A percentile compares a stretch with the other conserved stretches of the same genome.
Conservation (phyloP, 2,329 filamentous ascomycete genomes). For the Trichoderma semiorbis region DNA sequence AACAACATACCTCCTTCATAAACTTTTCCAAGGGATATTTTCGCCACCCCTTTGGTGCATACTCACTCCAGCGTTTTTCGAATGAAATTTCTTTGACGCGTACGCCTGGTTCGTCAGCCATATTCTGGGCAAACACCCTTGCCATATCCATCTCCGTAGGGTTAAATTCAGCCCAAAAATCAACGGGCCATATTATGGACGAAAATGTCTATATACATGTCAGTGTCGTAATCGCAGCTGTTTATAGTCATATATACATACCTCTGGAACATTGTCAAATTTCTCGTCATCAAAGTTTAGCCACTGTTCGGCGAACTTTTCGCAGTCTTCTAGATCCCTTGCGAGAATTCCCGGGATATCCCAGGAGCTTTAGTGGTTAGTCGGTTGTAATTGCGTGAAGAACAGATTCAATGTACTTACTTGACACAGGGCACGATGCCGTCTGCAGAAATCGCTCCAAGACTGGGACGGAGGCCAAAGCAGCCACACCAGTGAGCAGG, state of each 20-base stretch:
- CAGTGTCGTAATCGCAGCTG: too few relatives aligned
- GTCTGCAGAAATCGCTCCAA: background rate
- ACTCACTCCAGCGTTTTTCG: accelerated
- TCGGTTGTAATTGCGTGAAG: background rate
- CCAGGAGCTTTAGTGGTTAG: background rate
- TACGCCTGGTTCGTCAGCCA: background rate
- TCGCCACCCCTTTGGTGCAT: accelerated
- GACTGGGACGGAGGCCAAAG: background rate
- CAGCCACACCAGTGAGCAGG: background rate
- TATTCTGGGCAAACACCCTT: background rate
- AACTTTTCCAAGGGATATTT: background rate
- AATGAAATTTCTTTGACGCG: background rate
- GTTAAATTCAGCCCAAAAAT: background rate
- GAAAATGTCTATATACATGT: too few relatives aligned
- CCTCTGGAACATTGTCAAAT: background rate
- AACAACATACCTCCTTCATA: background rate
- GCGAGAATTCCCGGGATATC: background rate
- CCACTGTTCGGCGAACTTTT: background rate
- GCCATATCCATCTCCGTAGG: background rate
- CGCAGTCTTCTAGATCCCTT: background rate
- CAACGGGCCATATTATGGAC: too few relatives aligned
- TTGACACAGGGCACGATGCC: background rate
- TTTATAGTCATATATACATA: too few relatives aligned
- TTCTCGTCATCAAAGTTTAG: accelerated
- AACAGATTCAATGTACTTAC: background rate